Conservation (phyloP, 2,329 filamentous ascomycete genomes). For the Colletotrichum camelliae region DNA sequence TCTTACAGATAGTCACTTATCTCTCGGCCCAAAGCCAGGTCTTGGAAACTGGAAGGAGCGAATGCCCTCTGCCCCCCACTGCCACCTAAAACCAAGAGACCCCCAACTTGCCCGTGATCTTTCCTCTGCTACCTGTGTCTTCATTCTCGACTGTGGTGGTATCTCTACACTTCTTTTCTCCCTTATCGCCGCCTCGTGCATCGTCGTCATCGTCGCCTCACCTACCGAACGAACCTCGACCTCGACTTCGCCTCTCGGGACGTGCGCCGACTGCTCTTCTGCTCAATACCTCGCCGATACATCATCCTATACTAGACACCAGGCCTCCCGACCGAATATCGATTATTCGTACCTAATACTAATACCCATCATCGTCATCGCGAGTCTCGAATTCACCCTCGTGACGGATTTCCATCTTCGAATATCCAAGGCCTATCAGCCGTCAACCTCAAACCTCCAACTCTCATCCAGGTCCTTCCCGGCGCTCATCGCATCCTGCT, state of each 20-base stretch:
- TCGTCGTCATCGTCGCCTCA: constrained; percentile 7
- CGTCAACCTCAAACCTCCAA: neutral
- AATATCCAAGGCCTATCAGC: constrained; percentile 4
- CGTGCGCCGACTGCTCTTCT: neutral
- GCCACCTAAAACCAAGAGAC: constrained; percentile 1
- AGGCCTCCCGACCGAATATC: neutral
- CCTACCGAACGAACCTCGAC: neutral
- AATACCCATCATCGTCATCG: neutral
- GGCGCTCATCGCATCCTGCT: neutral
- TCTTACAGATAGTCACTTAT: neutral
- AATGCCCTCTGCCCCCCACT: neutral
- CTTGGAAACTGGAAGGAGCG: neutral
- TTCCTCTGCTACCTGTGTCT: neutral
- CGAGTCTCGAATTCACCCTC: constrained; percentile 13
- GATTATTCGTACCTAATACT: constrained; percentile 4
- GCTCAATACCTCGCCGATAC: neutral
- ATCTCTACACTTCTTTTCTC: neutral
- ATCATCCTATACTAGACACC: neutral
- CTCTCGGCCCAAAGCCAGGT: neutral
- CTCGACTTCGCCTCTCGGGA: neutral
- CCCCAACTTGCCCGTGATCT: neutral
- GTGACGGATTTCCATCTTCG: neutral
- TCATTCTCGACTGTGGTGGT: neutral
- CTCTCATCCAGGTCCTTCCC: neutral
- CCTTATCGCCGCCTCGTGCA: neutral